Evolutionary conservation across 345 rosid species (phyloP).

Genomic region (Hypericum androsaemum): DNA sequence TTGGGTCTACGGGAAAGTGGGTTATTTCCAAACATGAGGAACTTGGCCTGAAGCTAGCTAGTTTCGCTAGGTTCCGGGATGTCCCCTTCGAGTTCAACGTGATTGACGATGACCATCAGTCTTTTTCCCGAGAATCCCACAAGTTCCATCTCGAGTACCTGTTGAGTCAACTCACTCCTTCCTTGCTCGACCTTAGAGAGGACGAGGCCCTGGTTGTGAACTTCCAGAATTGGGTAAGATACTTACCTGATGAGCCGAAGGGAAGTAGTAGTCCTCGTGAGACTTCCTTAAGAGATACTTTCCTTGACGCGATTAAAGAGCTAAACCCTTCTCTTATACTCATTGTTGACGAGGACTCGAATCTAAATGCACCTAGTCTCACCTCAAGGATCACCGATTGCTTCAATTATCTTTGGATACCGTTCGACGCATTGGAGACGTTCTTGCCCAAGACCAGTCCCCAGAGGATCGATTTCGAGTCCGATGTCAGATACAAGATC

Average conservation of each 20-base stretch:
- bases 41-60: conserved; percentile 45
- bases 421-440: conserved; percentile 62
- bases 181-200: conserved; percentile 22
- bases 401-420: conserved; percentile 68
- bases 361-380: conserved; percentile 37
- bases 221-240: conserved; percentile 64
- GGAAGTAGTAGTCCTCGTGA: too few species aligned
- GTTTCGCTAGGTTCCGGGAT: conserved; percentile 46
- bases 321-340: conserved; percentile 38
- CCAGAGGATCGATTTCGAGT: conserved; percentile 54
- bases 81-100: conserved; percentile 49
- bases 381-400: conserved; percentile 43
- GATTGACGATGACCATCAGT: conserved; percentile 14
- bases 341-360: conserved; percentile 55
- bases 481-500: conserved; percentile 52
- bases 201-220: conserved; percentile 57
- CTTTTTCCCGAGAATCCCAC: too few species aligned
- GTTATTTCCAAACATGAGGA: too few species aligned
- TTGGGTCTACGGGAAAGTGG: too few species aligned
- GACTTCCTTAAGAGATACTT: conserved; percentile 29
- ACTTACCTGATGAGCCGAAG: conserved; percentile 43
- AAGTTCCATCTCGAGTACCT: conserved; percentile 33
- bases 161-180: conserved; percentile 27
- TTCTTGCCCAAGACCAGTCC: conserved; percentile 50
- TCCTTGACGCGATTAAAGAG: conserved; percentile 30